Base-by-base conservation (phyloP, 2,329 filamentous ascomycete genomes). In the Rugonectria rugulosa region DNA sequence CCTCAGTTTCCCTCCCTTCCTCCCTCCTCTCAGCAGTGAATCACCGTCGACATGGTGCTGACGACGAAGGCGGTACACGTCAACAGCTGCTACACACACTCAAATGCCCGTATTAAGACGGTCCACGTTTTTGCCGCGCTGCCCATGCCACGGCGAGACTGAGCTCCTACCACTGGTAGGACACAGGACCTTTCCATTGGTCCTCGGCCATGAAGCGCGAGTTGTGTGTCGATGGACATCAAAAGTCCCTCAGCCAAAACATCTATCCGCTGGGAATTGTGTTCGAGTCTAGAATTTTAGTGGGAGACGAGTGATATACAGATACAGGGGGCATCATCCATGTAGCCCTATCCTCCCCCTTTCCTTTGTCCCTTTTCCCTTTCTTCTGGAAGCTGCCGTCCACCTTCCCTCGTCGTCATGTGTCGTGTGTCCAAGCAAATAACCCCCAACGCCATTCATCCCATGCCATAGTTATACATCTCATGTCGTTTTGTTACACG, bases 401-500 rank as follows among this genome's bases (percentile, higher is more conserved):
- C 26, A 7, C 26, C 12, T 7, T 29, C 26, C 7, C 26, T 29
- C 26, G 26, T 29, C 12, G 7, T 29, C 26, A 12, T 29, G 7
- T n/a, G 2, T 17, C 12, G 29, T 32, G 8, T 15, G n/a, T 36
- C 14, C 37, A 43, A 53, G 38, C 19, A 21, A 26, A 26, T 26
- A 19, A 7, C n/a, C 26, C 41, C 41, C 23, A 63, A 64, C 40
- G 44, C 53, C 59, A 40, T 38, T 32, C 34, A n/a, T n/a, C n/a
- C n/a, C 17, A 31, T 32, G 14, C 31, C 36, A 8, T 50, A 45
- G 44, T 49, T 45, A 45, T 51, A 56, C 46, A 51, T 54, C 49
- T 53, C 55, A 45, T 59, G 63, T 54, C 37, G 63, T 44, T 20
- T 40, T 58, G 52, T 59, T 57, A 50, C 52, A 59, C 38, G 17